These are phyloP conservation scores for Ophiostoma sp. DNA, from an alignment of 2,329 filamentous ascomycete species.

Conservation along the genomic window DNA sequence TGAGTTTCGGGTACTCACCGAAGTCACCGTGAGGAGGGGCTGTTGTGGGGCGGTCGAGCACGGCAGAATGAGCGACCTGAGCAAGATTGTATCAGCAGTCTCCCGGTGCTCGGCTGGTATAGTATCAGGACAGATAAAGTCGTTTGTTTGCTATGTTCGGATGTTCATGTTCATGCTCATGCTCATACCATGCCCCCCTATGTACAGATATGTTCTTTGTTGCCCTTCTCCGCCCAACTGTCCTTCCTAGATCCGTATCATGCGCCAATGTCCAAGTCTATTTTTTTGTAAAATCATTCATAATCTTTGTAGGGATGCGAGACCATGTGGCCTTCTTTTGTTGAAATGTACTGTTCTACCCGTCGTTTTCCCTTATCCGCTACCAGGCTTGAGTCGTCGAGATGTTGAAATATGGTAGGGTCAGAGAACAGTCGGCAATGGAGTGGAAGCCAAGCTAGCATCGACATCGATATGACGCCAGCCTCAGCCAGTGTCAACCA, in stretches of 20 bases:
- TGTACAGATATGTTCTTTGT: neutral
- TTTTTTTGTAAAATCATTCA: neutral
- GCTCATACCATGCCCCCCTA: neutral
- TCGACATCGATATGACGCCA: neutral
- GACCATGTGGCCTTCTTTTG: neutral
- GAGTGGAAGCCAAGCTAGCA: neutral
- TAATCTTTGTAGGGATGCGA: neutral
- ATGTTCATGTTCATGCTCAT: neutral
- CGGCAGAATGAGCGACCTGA: too few species aligned
- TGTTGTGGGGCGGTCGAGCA: too few species aligned
- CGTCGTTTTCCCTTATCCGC: too few species aligned
- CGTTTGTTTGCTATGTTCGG: neutral
- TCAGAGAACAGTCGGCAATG: neutral
- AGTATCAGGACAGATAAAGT: neutral
- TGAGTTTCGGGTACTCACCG: too few species aligned
- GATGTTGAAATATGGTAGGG: neutral
- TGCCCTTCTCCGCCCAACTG: neutral
- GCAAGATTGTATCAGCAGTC: too few species aligned
- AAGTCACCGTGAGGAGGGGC: too few species aligned
- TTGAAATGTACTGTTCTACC: neutral
- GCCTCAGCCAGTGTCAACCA: too few species aligned
- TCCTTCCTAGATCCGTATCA: neutral
- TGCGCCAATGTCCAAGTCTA: constrained; percentile 19
- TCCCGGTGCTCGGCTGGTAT: too few species aligned
- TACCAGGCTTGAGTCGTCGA: too few species aligned